Evolutionary conservation across 208 protist species (phyloP), one percentile per base, ranked within the genome.

Genomic region (Vickermania spadyakhi): DNA sequence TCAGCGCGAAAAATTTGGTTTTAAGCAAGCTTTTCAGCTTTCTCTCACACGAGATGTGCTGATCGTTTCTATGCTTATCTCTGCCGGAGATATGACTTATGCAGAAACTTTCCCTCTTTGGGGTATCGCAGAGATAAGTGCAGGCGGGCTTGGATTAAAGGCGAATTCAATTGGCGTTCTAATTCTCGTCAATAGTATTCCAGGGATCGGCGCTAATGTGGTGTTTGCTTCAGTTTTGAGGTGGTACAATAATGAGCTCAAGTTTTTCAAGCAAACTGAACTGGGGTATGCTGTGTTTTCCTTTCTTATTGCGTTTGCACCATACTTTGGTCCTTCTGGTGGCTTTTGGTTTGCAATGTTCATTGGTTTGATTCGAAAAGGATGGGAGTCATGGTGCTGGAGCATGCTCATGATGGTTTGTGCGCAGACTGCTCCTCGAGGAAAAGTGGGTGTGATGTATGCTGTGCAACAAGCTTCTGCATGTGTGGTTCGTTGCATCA

Each of bases 391-490:
- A 13, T 94, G 86, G 84, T 56, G 52, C 7, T 94, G 79, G 52
- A 69, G 60, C 13, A 63, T 89, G 3, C 68, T 84, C 28, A 79
- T 84, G 70, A 45, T 94, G 7, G 21, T 87, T 2, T 79, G 79
- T 0, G 83, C 86, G 3, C 67, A 77, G 42, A 73, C 76, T 3
- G 78, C 86, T 22, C 82, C 86, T 14, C 62, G 31, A 0, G 78
- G 76, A 2, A 66, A 68, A 36, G 70, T 91, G 0, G 78, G 78
- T 2, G 70, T 76, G 31, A 89, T 91, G 76, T 91, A 89, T 58
- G 86, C 79, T 31, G 79, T 93, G 49, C 68, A 76, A 51, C 86
- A 93, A 50, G 77, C 81, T 2, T 81, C 74, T 22, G 73, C 70
- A n/a, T 78, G 81, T 29, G 52, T 84, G 31, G 75, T 88, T 58